Evolutionary conservation across 208 protist species (phyloP).

Genomic region (Sergeia podlipaevii): DNA sequence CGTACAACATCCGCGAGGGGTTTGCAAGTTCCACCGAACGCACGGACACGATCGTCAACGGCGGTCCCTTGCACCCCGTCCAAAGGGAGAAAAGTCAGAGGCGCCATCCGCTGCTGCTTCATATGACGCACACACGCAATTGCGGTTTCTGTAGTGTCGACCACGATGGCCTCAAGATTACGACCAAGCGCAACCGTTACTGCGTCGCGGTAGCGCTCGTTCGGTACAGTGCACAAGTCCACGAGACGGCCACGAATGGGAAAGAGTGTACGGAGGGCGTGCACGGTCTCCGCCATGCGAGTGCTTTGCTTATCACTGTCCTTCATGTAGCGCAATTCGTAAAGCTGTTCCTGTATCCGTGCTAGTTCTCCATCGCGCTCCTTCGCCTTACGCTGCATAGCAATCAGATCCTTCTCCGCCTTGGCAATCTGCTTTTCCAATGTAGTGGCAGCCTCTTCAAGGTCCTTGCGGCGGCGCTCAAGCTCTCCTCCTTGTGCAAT

Average conservation of each 20-base stretch:
- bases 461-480: slow-evolving; percentile 43
- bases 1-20: slow-evolving; percentile 93
- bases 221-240: slow-evolving; percentile 92
- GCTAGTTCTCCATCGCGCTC: slow-evolving; percentile 79
- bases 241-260: slow-evolving; percentile 87
- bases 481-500: slow-evolving; percentile 40
- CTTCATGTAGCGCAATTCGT: slow-evolving; percentile 79
- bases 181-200: slow-evolving; percentile 96
- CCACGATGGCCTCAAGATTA: slow-evolving; percentile 96
- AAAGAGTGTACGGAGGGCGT: slow-evolving; percentile 89
- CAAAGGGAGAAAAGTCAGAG: slow-evolving; percentile 96
- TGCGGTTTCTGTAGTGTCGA: slow-evolving; percentile 92
- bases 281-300: slow-evolving; percentile 79
- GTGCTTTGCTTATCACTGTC: slow-evolving; percentile 76
- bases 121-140: slow-evolving; percentile 95
- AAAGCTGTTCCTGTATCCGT: slow-evolving; percentile 86
- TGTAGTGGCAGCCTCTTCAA: slow-evolving; percentile 25
- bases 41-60: slow-evolving; percentile 90
- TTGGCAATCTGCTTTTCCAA: slow-evolving; percentile 39
- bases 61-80: slow-evolving; percentile 85
- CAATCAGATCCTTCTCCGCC: slow-evolving; percentile 26
- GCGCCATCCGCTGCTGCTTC: slow-evolving; percentile 92
- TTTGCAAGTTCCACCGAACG: slow-evolving; percentile 88
- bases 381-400: slow-evolving; percentile 51
- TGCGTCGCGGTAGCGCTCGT: slow-evolving; percentile 91